Percentiles rank a stretch among this genome's conserved stretches.
These are phyloP conservation scores for Aureobasidium mangrovei DNA, from an alignment of 2,329 filamentous ascomycete genomes.

Conservation along the genomic window DNA sequence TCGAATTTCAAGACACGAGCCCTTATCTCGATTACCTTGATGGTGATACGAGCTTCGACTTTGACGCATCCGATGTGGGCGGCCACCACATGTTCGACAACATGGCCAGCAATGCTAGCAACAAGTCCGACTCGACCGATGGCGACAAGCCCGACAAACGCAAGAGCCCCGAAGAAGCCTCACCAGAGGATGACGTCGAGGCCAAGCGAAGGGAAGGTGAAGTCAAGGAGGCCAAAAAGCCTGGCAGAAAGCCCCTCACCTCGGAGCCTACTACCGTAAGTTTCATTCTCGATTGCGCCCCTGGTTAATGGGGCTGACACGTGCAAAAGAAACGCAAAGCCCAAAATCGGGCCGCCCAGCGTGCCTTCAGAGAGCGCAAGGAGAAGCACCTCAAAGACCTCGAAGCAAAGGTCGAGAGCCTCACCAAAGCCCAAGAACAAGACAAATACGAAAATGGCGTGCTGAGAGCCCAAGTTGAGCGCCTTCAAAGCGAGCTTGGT, in stretches of 20 bases:
- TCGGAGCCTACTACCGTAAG: constrained; percentile 93
- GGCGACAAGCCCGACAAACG: constrained; percentile 58
- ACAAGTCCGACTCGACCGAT: constrained; percentile 24
- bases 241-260: constrained; percentile 88
- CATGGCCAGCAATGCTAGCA: constrained; percentile 45
- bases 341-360: constrained; percentile 85
- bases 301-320: neutral
- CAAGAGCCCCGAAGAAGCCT: constrained; percentile 58
- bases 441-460: constrained; percentile 78
- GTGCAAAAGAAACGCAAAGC: constrained; percentile 76
- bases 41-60: constrained; percentile 65
- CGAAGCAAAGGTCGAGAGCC: constrained; percentile 57
- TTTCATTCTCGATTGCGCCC: constrained; percentile 21
- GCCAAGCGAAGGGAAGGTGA: constrained; percentile 74
- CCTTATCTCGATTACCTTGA: constrained; percentile 80
- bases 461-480: constrained; percentile 79
- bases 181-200: constrained; percentile 54
- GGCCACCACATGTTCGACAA: constrained; percentile 65
- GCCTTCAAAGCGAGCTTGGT: constrained; percentile 71
- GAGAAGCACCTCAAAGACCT: constrained; percentile 83
- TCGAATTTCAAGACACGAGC: constrained; percentile 38
- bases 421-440: constrained; percentile 73
- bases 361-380: constrained; percentile 89
- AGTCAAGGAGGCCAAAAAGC: constrained; percentile 87
- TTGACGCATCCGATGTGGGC: constrained; percentile 52